Evolutionary conservation across 2,329 filamentous ascomycete genomes (phyloP), one percentile per base, ranked within the genome.

Genomic region (Rhytidhysteron rufulum): DNA sequence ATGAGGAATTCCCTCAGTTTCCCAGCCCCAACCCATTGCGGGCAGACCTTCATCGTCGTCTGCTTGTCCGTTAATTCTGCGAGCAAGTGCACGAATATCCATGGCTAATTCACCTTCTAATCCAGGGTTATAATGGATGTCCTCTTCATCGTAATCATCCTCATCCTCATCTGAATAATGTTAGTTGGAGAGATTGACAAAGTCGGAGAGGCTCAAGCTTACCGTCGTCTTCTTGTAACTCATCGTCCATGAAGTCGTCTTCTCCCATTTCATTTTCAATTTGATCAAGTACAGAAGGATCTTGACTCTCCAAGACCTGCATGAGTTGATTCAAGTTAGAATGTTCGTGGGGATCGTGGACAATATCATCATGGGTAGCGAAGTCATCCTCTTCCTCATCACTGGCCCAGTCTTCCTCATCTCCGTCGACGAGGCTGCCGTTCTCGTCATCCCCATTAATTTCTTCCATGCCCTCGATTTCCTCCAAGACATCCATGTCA

Each of bases 101-200:
- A n/a, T n/a, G n/a, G n/a, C n/a, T n/a, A n/a, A n/a, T n/a, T 22
- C 36, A 37, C 34, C 34, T 53, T 75, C 72, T 36, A 70, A 56
- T 17, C 70, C 72, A 21, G 71, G 70, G 53, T 76, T 70, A 48
- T 73, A 77, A 22, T 72, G 82, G 50, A 85, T 77, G 13, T 81
- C 79, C 21, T 81, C 79, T 19, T 81, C 79, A 17, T 83, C 80
- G 30, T 86, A 84, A 15, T 86, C 83, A 34, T 88, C 86, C n/a
- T 73, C 73, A 22, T 74, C 75, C 47, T 73, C 67, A 50, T 69
- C 72, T 54, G 57, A 58, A 37, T 55, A 44, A n/a, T n/a, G n/a
- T n/a, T n/a, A n/a, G n/a, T n/a, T n/a, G n/a, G n/a, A 33, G 19
- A 7, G 8, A 7, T 13, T 9, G 24, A 22, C 20, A 22, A 7